These are phyloP conservation scores for Elongisporangium undulatum DNA, from an alignment of 352 stramenopile genomes.

Conservation along the genomic window DNA sequence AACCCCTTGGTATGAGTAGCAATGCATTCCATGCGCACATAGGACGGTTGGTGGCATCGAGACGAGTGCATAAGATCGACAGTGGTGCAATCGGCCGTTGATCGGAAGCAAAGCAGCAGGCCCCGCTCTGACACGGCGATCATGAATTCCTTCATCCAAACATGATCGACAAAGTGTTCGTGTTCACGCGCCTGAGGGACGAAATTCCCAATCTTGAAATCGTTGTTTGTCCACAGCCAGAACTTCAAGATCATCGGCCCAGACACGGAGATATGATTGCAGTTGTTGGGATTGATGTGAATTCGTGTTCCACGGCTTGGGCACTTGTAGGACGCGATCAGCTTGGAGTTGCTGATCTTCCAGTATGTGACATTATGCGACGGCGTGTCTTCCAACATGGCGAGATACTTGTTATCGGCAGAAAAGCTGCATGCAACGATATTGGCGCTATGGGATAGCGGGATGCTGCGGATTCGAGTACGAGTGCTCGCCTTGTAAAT, in stretches of 20 bases:
- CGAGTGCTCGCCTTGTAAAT: slow-evolving; percentile 60
- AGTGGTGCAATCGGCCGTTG: slow-evolving; percentile 35
- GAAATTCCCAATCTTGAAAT: slow-evolving; percentile 80
- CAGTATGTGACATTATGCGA: slow-evolving; percentile 73
- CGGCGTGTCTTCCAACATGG: slow-evolving; percentile 64
- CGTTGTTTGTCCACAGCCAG: slow-evolving; percentile 72
- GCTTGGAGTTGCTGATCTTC: slow-evolving; percentile 75
- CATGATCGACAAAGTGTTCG: slow-evolving; percentile 79
- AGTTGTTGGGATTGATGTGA: slow-evolving; percentile 62
- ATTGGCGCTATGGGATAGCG: slow-evolving; percentile 42
- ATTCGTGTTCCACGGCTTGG: slow-evolving; percentile 61
- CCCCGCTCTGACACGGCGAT: slow-evolving; percentile 64
- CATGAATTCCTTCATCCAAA: slow-evolving; percentile 74
- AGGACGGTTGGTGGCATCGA: slow-evolving; percentile 58
- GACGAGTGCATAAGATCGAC: slow-evolving; percentile 70
- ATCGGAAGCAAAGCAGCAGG: slow-evolving; percentile 58
- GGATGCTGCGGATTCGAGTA: slow-evolving; percentile 36
- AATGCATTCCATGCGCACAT: slow-evolving; percentile 69
- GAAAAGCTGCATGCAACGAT: slow-evolving; percentile 71
- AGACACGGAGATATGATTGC: slow-evolving; percentile 72
- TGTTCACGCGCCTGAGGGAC: slow-evolving; percentile 68
- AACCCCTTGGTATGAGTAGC: slow-evolving; percentile 65
- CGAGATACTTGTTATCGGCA: slow-evolving; percentile 72
- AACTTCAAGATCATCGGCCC: slow-evolving; percentile 74
- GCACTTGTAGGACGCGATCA: slow-evolving; percentile 64